These are phyloP conservation scores for Thelephora ganbajun DNA, from an alignment of 768 basidiomycete species.

Conservation along the genomic window DNA sequence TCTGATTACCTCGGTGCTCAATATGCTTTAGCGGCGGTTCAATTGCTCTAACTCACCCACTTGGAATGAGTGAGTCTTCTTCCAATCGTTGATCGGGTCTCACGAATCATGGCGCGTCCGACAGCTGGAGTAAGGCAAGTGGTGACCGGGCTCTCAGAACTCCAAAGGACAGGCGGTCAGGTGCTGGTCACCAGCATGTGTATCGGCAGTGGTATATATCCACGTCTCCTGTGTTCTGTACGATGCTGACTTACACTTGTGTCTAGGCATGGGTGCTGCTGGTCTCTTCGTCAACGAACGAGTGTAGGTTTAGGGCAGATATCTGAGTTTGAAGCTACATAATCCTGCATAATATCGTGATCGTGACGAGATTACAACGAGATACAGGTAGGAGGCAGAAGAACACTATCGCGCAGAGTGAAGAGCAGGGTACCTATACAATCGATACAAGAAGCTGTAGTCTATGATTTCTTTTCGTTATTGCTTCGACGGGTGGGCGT, in stretches of 20 bases:
- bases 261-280: conserved; percentile 64
- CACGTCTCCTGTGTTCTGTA: not conserved
- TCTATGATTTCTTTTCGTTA: too few species aligned
- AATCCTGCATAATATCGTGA: too few species aligned
- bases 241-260: not conserved
- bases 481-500: too few species aligned
- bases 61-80: conserved; percentile 60
- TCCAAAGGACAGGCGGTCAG: conserved; percentile 51
- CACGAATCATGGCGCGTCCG: conserved; percentile 7
- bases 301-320: not conserved
- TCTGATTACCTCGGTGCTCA: not conserved
- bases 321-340: too few species aligned
- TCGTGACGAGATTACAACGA: too few species aligned
- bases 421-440: too few species aligned
- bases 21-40: conserved; percentile 52
- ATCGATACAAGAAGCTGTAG: too few species aligned
- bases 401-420: too few species aligned
- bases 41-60: conserved; percentile 70
- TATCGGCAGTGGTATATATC: conserved; percentile 42
- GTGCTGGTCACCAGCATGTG: conserved; percentile 77
- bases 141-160: conserved; percentile 76
- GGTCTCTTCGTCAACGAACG: conserved; percentile 65
- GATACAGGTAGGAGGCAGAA: too few species aligned
- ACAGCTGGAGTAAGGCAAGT: conserved; percentile 77
- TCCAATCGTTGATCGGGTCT: not conserved